Conservation (phyloP, 805 yeast species). For the Middelhovenomyces tepae region DNA sequence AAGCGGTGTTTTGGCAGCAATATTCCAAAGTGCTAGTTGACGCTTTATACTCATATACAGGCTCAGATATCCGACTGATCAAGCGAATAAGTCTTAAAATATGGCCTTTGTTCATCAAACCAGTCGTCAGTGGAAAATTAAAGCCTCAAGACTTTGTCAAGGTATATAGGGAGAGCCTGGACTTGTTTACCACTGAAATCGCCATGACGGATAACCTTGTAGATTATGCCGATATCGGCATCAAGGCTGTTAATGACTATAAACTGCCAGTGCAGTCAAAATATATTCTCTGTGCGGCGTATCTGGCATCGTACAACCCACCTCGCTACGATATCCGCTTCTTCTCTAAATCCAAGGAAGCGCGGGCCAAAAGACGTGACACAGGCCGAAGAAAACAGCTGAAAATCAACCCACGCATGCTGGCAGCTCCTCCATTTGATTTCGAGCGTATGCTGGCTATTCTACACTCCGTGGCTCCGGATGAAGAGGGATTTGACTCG, state of each 20-base stretch:
- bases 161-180: conserved; percentile 17
- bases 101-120: conserved; percentile 29
- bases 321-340: conserved; percentile 58
- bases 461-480: conserved; percentile 55
- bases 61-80: conserved; percentile 31
- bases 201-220: conserved; percentile 15
- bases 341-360: conserved; percentile 56
- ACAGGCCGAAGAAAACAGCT: conserved; percentile 36
- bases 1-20: conserved; percentile 32
- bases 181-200: conserved; percentile 20
- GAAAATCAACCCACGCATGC: conserved; percentile 49
- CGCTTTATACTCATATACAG: conserved; percentile 36
- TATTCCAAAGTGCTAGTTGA: conserved; percentile 37
- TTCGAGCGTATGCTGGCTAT: conserved; percentile 76
- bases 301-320: conserved; percentile 70
- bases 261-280: conserved; percentile 50
- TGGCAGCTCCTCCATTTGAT: conserved; percentile 67
- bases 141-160: conserved; percentile 15
- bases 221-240: conserved; percentile 11
- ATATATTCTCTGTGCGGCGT: conserved; percentile 71
- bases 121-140: conserved; percentile 11
- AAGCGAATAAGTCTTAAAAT: conserved; percentile 18
- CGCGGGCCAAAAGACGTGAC: conserved; percentile 31
- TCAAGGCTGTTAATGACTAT: conserved; percentile 3
- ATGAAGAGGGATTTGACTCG: conserved; percentile 25